Evolutionary conservation across 495 filamentous ascomycete genomes (phyloP).

Genomic region (Tuber calosporum): DNA sequence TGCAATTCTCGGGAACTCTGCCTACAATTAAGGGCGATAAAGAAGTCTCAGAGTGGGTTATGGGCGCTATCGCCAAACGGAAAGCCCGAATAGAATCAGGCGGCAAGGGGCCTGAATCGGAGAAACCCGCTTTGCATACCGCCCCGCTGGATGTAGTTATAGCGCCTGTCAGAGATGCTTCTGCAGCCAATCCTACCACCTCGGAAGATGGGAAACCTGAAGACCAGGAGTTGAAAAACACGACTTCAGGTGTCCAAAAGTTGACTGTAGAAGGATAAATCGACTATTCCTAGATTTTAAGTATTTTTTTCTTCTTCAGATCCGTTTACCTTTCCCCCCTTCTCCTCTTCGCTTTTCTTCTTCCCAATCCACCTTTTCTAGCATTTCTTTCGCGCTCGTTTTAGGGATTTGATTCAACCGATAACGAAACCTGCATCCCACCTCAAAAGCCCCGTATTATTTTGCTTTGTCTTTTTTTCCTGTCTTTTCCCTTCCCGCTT

Average conservation of each 20-base stretch:
- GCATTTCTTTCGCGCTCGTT: neutral
- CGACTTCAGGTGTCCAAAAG: neutral
- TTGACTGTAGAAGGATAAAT: neutral
- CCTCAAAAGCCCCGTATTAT: neutral
- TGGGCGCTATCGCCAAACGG: slow-evolving; percentile 58
- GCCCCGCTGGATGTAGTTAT: slow-evolving; percentile 61
- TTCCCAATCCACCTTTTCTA: neutral
- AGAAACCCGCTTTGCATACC: slow-evolving; percentile 69
- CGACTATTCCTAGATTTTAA: neutral
- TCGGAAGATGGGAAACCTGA: neutral
- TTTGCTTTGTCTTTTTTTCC: neutral
- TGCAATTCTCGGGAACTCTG: slow-evolving; percentile 20
- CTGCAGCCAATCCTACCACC: neutral
- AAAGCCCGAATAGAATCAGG: slow-evolving; percentile 46
- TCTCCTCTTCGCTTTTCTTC: neutral
- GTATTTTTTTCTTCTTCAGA: neutral
- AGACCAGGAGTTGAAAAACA: neutral
- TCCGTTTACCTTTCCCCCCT: neutral
- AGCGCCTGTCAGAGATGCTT: slow-evolving; percentile 10
- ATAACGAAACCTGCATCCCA: neutral
- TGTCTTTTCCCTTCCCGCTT: neutral
- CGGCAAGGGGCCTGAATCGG: slow-evolving; percentile 45
- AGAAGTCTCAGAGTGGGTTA: slow-evolving; percentile 82
- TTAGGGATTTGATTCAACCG: neutral
- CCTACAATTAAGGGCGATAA: slow-evolving; percentile 52